phyloP scores from a whole-genome alignment of 1,139 yeast species.

The Ogataea hybrid region DNA sequence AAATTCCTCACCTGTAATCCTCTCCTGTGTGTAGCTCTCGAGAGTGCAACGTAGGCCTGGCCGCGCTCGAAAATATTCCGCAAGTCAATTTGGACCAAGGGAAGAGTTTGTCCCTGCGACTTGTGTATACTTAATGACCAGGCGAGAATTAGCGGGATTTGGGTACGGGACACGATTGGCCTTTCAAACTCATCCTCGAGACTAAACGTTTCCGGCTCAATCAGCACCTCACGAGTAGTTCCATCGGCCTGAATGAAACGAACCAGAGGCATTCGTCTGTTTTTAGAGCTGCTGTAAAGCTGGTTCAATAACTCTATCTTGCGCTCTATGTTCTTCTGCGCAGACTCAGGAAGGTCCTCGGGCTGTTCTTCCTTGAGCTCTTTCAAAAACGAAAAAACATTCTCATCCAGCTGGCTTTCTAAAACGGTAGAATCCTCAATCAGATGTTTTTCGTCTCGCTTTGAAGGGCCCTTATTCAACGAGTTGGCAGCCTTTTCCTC shows the following conservation, averaged over 20 bases:
- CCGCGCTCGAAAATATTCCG: slow-evolving; percentile 82
- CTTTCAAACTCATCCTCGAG: slow-evolving; percentile 59
- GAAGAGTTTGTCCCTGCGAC: slow-evolving; percentile 93
- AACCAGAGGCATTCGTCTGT: slow-evolving; percentile 65
- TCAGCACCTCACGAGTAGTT: slow-evolving; percentile 65
- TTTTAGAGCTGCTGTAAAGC: slow-evolving; percentile 37
- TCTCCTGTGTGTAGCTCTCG: slow-evolving; percentile 76
- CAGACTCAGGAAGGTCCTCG: slow-evolving; percentile 20
- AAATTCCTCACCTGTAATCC: slow-evolving; percentile 81
- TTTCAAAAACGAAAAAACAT: slow-evolving; percentile 49
- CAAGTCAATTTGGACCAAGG: slow-evolving; percentile 78
- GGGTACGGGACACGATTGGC: slow-evolving; percentile 55
- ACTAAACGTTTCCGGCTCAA: slow-evolving; percentile 72
- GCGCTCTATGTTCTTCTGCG: slow-evolving; percentile 32
- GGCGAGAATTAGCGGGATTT: slow-evolving; percentile 83
- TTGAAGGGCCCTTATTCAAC: not conserved
- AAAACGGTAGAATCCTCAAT: slow-evolving; percentile 18
- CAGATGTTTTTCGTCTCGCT: slow-evolving; percentile 8
- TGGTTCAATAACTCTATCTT: slow-evolving; percentile 38
- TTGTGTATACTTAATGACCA: slow-evolving; percentile 97
- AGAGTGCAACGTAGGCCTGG: slow-evolving; percentile 91
- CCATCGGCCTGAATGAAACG: slow-evolving; percentile 71
- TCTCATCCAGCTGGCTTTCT: slow-evolving; percentile 35
- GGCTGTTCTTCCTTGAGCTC: slow-evolving; percentile 30
- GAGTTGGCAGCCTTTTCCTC: slow-evolving; percentile 18